Conservation (phyloP, 83 land plant species). For the Larix sibirica region DNA sequence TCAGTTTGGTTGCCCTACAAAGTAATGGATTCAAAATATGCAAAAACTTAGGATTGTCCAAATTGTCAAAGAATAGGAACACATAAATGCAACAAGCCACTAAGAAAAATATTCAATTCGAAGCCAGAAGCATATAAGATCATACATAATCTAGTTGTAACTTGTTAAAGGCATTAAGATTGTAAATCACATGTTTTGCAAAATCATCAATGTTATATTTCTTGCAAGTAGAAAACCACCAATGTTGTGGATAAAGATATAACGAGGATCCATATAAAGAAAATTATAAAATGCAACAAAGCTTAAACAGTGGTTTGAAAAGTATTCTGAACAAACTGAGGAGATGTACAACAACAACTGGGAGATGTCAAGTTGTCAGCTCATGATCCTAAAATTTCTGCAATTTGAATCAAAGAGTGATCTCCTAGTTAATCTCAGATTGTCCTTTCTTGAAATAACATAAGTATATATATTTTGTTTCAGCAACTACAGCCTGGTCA, state of each 20-base stretch:
- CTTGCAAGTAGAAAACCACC: too few relatives aligned
- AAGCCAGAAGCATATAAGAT: neutral
- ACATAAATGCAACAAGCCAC: neutral
- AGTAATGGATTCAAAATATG: neutral
- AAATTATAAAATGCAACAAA: too few relatives aligned
- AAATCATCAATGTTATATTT: neutral
- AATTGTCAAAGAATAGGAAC: neutral
- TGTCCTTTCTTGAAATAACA: too few relatives aligned
- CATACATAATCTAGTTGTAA: neutral
- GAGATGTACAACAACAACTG: neutral
- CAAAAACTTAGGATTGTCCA: neutral
- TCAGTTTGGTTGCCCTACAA: neutral
- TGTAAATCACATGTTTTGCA: neutral
- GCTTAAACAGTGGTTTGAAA: too few relatives aligned
- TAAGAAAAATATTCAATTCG: neutral
- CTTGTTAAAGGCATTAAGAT: neutral
- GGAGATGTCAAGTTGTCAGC: neutral
- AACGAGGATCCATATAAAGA: too few relatives aligned
- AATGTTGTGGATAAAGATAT: too few relatives aligned
- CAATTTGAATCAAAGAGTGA: too few relatives aligned
- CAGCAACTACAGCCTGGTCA: too few relatives aligned
- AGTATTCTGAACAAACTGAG: too few relatives aligned
- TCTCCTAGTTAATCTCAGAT: too few relatives aligned
- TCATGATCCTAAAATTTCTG: neutral
- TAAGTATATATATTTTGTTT: too few relatives aligned